These are phyloP conservation scores for Pittosporum tobira DNA, from an alignment of 129 eudicot species.

Conservation along the genomic window DNA sequence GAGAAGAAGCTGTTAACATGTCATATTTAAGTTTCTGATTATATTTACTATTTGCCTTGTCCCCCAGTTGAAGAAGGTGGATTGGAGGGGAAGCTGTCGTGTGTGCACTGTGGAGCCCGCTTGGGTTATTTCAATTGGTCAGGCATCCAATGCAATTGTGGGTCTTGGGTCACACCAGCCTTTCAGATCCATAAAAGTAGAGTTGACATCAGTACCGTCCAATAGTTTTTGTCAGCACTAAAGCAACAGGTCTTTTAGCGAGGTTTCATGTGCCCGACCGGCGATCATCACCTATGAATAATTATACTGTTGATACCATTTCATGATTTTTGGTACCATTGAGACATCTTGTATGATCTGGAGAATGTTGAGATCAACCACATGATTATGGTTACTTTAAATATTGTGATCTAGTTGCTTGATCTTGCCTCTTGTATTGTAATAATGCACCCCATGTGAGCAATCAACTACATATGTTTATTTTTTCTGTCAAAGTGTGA, in stretches of 20 bases:
- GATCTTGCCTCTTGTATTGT: not conserved
- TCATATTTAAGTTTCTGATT: not conserved
- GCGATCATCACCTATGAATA: not conserved
- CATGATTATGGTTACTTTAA: not conserved
- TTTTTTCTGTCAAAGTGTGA: not conserved
- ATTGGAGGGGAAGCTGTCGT: constrained; percentile 79
- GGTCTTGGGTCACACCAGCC: constrained; percentile 97
- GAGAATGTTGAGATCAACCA: not conserved
- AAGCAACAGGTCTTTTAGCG: too few species aligned
- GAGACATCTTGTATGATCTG: not conserved
- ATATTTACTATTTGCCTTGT: constrained; percentile 1
- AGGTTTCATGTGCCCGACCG: not conserved
- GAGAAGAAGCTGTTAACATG: not conserved
- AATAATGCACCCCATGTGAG: not conserved
- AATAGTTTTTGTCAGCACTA: not conserved
- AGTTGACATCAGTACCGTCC: constrained; percentile 73
- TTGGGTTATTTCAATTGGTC: constrained; percentile 97
- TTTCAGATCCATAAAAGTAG: constrained; percentile 92
- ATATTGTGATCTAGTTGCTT: not conserved
- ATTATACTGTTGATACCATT: not conserved
- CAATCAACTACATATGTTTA: not conserved
- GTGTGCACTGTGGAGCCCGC: constrained; percentile 79
- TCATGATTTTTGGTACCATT: constrained; percentile 2
- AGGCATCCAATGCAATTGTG: constrained; percentile 95
- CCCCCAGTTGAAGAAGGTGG: constrained; percentile 82